Conservation (phyloP, 1,284 basidiomycete species). For the Marasmius tenuissimus region DNA sequence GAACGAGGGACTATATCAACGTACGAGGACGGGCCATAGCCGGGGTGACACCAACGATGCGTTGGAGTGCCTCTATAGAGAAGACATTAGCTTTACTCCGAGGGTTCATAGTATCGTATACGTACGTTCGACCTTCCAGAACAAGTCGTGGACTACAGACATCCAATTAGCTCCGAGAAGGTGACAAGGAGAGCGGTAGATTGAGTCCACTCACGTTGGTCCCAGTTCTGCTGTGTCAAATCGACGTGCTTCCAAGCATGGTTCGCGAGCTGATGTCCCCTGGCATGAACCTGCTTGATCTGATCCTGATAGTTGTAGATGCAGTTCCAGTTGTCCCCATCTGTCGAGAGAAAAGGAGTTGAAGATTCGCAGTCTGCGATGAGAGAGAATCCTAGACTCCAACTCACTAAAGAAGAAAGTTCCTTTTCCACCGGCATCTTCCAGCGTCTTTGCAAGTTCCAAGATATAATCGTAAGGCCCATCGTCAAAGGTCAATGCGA, state of each 20-base stretch:
- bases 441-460: background rate
- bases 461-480: background rate
- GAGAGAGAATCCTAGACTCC: background rate
- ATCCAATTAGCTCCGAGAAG: background rate
- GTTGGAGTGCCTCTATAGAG: constrained; percentile 26
- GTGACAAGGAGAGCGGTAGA: background rate
- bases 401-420: background rate
- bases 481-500: background rate
- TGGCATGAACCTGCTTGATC: background rate
- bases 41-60: constrained; percentile 27
- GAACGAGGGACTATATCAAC: constrained; percentile 5
- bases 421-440: background rate
- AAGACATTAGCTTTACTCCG: background rate
- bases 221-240: background rate
- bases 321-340: background rate
- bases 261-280: background rate
- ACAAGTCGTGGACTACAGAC: constrained; percentile 12
- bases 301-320: background rate
- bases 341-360: background rate
- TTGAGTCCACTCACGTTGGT: background rate
- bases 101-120: background rate
- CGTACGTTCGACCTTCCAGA: constrained; percentile 13
- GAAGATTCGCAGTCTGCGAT: background rate
- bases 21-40: constrained; percentile 32
- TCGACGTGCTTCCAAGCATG: background rate